Conservation (phyloP, 2,329 filamentous ascomycete species). For the Colletotrichum camelliae region DNA sequence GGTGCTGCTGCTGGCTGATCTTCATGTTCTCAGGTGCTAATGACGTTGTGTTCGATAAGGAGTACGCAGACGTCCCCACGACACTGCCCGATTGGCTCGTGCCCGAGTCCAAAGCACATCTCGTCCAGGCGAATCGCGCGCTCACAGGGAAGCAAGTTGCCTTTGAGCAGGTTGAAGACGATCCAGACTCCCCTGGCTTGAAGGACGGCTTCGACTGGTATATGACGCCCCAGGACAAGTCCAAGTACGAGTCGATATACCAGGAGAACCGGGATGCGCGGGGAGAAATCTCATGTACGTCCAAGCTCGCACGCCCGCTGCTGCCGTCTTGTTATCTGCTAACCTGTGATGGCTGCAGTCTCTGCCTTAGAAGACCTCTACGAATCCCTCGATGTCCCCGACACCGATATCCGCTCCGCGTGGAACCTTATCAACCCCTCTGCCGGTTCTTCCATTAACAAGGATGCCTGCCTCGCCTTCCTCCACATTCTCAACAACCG, state of each 20-base stretch:
- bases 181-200: slow-evolving; percentile 81
- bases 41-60: slow-evolving; percentile 51
- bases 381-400: slow-evolving; percentile 75
- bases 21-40: slow-evolving; percentile 1
- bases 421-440: slow-evolving; percentile 99
- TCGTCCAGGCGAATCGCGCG: slow-evolving; percentile 83
- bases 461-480: slow-evolving; percentile 93
- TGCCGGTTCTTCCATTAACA: slow-evolving; percentile 81
- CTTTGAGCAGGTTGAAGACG: slow-evolving; percentile 86
- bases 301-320: background rate
- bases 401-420: slow-evolving; percentile 84
- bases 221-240: slow-evolving; percentile 89
- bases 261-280: slow-evolving; percentile 87
- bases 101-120: slow-evolving; percentile 90
- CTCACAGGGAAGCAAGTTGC: slow-evolving; percentile 79
- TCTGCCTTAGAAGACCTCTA: slow-evolving; percentile 83
- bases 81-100: slow-evolving; percentile 94
- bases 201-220: slow-evolving; percentile 99
- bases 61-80: slow-evolving; percentile 87
- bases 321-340: background rate
- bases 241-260: slow-evolving; percentile 98
- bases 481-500: slow-evolving; percentile 96
- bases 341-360: slow-evolving; percentile 55
- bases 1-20: slow-evolving; percentile 31
- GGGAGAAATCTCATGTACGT: slow-evolving; percentile 80